Evolutionary conservation across 2,329 filamentous ascomycete genomes (phyloP), one percentile per base, ranked within the genome.

Genomic region (Fusarium sp.): DNA sequence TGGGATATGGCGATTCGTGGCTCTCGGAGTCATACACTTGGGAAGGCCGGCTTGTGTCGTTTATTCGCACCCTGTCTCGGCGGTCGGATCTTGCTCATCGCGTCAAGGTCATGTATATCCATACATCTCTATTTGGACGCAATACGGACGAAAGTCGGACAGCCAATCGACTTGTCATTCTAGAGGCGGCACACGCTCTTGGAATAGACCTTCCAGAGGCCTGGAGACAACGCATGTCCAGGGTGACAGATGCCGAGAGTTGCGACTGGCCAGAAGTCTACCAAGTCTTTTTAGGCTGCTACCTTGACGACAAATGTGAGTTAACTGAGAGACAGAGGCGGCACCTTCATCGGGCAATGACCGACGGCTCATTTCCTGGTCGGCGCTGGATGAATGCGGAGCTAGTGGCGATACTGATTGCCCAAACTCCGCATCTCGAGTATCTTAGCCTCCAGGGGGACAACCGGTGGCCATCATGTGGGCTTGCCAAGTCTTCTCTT

Each of bases 1-100:
- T 72, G 11, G 69, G 63, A 3, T 62, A 63, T 11, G 66, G 47
- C 18, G 36, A 65, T 13, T 70, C 60, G 16, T 61, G 50, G 33
- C 4, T 10, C 2, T 63, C 69, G 0, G 14, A 50, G 3, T 11
- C 2, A 16, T 63, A 62, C 54, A 31, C 4, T 0, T 72, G 60
- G 63, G 9, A 60, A 2, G 33, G 35, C 6, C 57, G 66, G 16
- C 38, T 72, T 31, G 14, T 25, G n/a, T 50, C 31, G 3, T 74
- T 66, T 40, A 59, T 67, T 5, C 42, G 63, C 2, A 72, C 66
- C 22, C 22, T 58, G 27, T 29, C 36, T 16, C 29, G 13, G 6
- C 42, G 58, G 4, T 54, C 42, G 4, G 69, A 69, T 25, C 59
- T 66, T 7, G 59, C 63, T 6, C n/a, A 22, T 2, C 7, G n/a